These are phyloP conservation scores for Magnaporthiopsis rhizophila DNA, from an alignment of 2,329 filamentous ascomycete species.

Conservation along the genomic window DNA sequence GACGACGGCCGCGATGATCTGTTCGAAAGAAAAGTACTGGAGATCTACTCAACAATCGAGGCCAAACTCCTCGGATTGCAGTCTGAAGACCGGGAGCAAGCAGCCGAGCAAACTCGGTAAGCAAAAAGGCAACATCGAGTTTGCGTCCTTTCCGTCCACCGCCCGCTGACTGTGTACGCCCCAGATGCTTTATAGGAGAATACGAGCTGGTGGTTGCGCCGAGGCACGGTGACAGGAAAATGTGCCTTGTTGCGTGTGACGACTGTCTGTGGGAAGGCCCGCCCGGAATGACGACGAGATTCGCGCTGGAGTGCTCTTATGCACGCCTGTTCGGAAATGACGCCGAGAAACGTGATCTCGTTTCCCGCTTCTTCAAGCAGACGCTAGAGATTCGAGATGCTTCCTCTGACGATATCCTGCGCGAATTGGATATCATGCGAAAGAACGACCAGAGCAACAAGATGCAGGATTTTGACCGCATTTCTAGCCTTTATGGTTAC, in stretches of 20 bases:
- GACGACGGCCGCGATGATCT: too few relatives aligned
- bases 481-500: not conserved
- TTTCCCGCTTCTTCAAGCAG: conserved; percentile 9
- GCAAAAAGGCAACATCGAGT: too few relatives aligned
- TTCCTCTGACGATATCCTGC: not conserved
- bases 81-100: too few relatives aligned
- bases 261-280: conserved; percentile 12
- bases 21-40: not conserved
- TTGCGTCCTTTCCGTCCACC: too few relatives aligned
- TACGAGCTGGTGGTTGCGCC: too few relatives aligned
- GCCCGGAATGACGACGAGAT: conserved; percentile 6
- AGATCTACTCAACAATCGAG: not conserved
- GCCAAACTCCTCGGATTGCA: not conserved
- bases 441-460: not conserved
- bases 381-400: conserved; percentile 9
- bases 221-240: not conserved
- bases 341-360: not conserved
- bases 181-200: too few relatives aligned
- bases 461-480: not conserved
- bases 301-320: conserved; percentile 7
- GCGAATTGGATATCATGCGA: conserved; percentile 6
- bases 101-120: too few relatives aligned
- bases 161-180: too few relatives aligned
- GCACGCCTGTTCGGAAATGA: not conserved
- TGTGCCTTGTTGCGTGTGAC: not conserved